phyloP scores from a whole-genome alignment of 345 rosid species.

The Citrus medica region DNA sequence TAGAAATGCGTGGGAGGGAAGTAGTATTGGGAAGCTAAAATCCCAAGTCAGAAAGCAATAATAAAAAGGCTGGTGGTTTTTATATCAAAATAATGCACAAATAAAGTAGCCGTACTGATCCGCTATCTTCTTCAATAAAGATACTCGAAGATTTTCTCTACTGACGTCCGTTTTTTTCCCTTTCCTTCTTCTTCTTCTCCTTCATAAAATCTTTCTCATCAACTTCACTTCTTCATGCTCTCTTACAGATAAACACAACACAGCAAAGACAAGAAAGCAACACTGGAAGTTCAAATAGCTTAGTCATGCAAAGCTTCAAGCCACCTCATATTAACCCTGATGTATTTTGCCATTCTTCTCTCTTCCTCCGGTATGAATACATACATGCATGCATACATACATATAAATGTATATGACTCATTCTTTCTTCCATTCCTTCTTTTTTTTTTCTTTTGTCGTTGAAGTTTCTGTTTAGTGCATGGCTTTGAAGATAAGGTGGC shows the following conservation, averaged over 20 bases:
- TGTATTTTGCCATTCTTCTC: conserved; percentile 58
- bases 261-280: too few species aligned
- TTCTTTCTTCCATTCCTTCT: not conserved
- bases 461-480: not conserved
- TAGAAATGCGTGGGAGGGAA: conserved; percentile 16
- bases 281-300: not conserved
- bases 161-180: not conserved
- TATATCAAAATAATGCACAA: conserved; percentile 1
- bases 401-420: not conserved
- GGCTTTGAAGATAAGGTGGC: conserved; percentile 6
- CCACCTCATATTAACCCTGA: conserved; percentile 47
- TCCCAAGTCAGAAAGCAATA: conserved; percentile 63
- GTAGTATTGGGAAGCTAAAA: conserved; percentile 73
- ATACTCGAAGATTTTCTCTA: conserved; percentile 28
- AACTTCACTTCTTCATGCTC: not conserved
- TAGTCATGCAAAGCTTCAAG: conserved; percentile 77
- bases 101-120: conserved; percentile 28
- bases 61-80: conserved; percentile 28
- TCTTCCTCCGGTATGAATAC: conserved; percentile 57
- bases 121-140: conserved; percentile 30
- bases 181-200: not conserved
- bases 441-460: not conserved
- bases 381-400: too few species aligned
- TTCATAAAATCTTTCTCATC: not conserved
- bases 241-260: not conserved